A percentile compares a stretch with the other conserved stretches of the same genome.
Conservation (phyloP, 2,329 filamentous ascomycete genomes). For the Colletotrichum noveboracense region DNA sequence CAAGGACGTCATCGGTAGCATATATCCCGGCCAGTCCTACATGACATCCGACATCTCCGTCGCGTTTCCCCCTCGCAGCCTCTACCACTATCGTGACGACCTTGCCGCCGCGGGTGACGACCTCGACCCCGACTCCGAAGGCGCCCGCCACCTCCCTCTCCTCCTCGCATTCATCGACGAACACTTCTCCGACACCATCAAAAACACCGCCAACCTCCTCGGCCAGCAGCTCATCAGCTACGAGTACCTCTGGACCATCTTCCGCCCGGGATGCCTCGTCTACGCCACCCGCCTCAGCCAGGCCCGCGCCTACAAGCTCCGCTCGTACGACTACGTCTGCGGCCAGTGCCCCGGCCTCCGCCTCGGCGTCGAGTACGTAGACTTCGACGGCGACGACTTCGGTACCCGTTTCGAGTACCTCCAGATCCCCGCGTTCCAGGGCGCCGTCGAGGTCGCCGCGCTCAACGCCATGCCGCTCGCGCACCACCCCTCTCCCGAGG, state of each 20-base stretch:
- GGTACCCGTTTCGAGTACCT: conserved; percentile 41
- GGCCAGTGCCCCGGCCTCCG: conserved; percentile 34
- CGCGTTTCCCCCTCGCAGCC: conserved; percentile 26
- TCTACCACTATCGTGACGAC: conserved; percentile 31
- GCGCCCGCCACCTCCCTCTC: conserved; percentile 34
- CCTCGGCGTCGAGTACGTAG: conserved; percentile 38
- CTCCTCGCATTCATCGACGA: conserved; percentile 51
- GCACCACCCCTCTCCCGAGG: conserved; percentile 44
- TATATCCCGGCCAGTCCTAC: conserved; percentile 30
- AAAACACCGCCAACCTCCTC: conserved; percentile 54
- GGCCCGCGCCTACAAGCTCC: conserved; percentile 43
- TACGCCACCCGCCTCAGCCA: conserved; percentile 43
- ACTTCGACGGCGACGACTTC: conserved; percentile 53
- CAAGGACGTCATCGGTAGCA: conserved; percentile 24
- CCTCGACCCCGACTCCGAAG: conserved; percentile 26
- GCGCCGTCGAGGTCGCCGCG: conserved; percentile 45
- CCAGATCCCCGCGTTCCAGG: conserved; percentile 44
- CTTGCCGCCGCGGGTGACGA: conserved; percentile 25
- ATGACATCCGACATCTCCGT: conserved; percentile 26
- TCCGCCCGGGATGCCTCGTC: conserved; percentile 49
- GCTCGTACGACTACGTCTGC: conserved; percentile 39
- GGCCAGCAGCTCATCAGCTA: conserved; percentile 58
- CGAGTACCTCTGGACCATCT: conserved; percentile 58
- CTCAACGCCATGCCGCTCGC: conserved; percentile 48
- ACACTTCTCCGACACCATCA: conserved; percentile 56